These are phyloP conservation scores for Takakia lepidozioides DNA, from an alignment of 225 moss, liverwort and hornwort species.

Conservation along the genomic window DNA sequence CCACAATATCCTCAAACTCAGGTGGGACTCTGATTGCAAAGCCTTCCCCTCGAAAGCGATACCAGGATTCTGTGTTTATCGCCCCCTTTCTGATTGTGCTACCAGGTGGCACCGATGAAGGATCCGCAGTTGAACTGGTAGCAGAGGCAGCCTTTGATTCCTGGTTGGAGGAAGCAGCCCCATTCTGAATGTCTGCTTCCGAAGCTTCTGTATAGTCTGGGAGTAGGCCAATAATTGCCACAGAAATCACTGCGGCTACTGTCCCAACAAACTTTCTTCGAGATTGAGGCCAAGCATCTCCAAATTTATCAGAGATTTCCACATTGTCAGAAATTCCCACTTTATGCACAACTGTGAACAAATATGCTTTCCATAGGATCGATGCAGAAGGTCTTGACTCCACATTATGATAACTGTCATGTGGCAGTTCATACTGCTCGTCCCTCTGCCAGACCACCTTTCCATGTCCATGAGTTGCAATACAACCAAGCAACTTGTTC, in stretches of 20 bases:
- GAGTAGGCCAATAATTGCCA: slow-evolving; percentile 13
- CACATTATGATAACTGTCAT: too few species aligned
- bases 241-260: slow-evolving; percentile 21
- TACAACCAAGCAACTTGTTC: too few species aligned
- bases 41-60: slow-evolving; percentile 74
- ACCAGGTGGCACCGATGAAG: slow-evolving; percentile 4
- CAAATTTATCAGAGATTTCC: background rate
- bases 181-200: background rate
- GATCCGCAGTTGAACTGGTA: slow-evolving; percentile 3
- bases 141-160: slow-evolving; percentile 2
- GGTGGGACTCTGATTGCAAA: slow-evolving; percentile 84
- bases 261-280: slow-evolving; percentile 24
- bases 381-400: too few species aligned
- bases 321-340: too few species aligned
- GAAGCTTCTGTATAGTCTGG: slow-evolving; percentile 17
- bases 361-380: too few species aligned
- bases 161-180: background rate
- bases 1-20: slow-evolving; percentile 68
- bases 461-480: too few species aligned
- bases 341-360: too few species aligned
- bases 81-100: slow-evolving; percentile 10
- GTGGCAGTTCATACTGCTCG: too few species aligned
- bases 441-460: too few species aligned
- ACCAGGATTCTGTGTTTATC: slow-evolving; percentile 57
- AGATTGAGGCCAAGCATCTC: slow-evolving; percentile 4